Percentiles rank a stretch among this genome's conserved stretches.
phyloP scores from a whole-genome alignment of 2,329 filamentous ascomycete species.

The Nemania abortiva region DNA sequence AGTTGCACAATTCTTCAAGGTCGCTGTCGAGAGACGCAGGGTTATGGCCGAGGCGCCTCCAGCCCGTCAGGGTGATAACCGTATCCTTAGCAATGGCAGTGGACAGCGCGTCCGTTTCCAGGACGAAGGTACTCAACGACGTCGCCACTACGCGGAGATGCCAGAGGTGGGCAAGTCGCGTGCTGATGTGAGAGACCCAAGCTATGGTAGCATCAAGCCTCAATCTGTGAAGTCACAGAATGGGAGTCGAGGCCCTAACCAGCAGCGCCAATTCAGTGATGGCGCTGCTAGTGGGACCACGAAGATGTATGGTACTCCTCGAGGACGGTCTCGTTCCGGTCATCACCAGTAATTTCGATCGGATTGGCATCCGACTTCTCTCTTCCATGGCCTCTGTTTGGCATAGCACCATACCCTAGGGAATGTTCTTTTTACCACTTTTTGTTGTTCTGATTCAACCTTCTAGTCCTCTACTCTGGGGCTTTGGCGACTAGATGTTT shows the following conservation, averaged over 20 bases:
- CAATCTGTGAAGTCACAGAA: conserved; percentile 28
- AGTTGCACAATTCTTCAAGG: conserved; percentile 66
- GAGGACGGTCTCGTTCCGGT: not conserved
- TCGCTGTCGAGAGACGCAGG: conserved; percentile 62
- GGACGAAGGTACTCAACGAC: conserved; percentile 3
- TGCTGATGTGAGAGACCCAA: not conserved
- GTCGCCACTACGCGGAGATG: not conserved
- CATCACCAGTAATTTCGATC: conserved; percentile 18
- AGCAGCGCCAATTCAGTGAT: conserved; percentile 39
- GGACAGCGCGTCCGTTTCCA: conserved; percentile 33
- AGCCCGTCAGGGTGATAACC: conserved; percentile 2
- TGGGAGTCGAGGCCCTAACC: conserved; percentile 5
- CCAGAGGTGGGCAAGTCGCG: conserved; percentile 1
- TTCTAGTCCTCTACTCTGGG: conserved; percentile 1
- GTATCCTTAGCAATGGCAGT: conserved; percentile 17
- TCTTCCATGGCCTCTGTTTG: not conserved
- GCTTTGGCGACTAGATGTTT: conserved; percentile 2
- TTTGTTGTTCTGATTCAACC: not conserved
- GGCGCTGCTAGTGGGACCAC: conserved; percentile 35
- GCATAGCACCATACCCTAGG: not conserved
- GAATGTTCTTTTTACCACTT: not conserved
- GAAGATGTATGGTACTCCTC: conserved; percentile 29
- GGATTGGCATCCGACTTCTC: not conserved
- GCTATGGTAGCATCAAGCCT: not conserved
- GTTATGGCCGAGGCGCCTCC: conserved; percentile 33